Conservation (phyloP, 192 early-diverging fungal genomes). For the Backusella tarrabulga region DNA sequence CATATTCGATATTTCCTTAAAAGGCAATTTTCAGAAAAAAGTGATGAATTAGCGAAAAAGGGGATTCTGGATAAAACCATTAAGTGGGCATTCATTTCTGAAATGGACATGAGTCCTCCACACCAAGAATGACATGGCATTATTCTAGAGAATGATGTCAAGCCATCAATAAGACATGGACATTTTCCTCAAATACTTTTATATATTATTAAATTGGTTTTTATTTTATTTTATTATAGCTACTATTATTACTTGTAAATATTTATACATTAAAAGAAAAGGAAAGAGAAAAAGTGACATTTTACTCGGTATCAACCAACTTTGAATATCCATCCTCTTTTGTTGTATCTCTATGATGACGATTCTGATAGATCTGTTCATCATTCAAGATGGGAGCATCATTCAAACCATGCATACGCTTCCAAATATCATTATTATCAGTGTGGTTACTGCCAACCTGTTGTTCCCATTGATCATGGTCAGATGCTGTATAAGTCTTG, state of each 20-base stretch:
- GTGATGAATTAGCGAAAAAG: no score
- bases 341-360: not conserved
- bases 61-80: no score
- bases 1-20: no score
- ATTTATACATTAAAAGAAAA: not conserved
- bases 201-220: not conserved
- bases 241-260: not conserved
- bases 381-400: slow-evolving; percentile 13
- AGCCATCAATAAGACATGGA: not conserved
- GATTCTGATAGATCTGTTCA: slow-evolving; percentile 12
- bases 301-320: not conserved
- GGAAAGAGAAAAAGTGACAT: not conserved
- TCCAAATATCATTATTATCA: slow-evolving; percentile 26
- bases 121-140: not conserved
- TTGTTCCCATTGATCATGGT: slow-evolving; percentile 28
- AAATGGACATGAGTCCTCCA: no score
- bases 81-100: no score
- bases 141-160: not conserved
- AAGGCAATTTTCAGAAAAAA: no score
- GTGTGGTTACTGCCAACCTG: not conserved
- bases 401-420: slow-evolving; percentile 19
- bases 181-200: no score
- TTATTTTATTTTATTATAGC: not conserved
- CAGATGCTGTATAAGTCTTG: slow-evolving; percentile 31
- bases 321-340: not conserved